Percentiles rank a stretch among this genome's conserved stretches.
Evolutionary conservation across 768 basidiomycete species (phyloP).

Genomic region (Lactifluus piperatus): DNA sequence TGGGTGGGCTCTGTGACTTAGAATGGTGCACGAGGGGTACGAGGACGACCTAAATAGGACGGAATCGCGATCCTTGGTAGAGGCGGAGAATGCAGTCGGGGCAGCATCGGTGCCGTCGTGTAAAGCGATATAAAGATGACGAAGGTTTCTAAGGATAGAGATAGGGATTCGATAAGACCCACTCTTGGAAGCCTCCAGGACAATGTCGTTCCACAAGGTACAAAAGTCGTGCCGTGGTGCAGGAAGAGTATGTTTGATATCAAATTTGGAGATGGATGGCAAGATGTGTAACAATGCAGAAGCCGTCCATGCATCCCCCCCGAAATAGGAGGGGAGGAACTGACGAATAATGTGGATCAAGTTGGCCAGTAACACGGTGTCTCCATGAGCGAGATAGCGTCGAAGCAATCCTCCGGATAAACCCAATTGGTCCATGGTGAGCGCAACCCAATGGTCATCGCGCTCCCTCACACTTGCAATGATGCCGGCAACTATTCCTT

Average conservation of each 20-base stretch:
- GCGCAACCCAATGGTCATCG: background rate
- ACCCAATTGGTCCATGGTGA: background rate
- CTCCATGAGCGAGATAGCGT: background rate
- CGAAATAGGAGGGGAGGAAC: background rate
- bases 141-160: background rate
- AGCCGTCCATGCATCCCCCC: background rate
- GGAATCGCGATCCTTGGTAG: background rate
- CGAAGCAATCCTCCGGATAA: background rate
- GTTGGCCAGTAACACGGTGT: background rate
- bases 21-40: background rate
- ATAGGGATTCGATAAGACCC: background rate
- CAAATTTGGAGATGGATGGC: background rate
- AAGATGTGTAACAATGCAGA: background rate
- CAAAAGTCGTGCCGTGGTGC: background rate
- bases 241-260: background rate
- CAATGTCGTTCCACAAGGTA: background rate
- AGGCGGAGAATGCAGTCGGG: background rate
- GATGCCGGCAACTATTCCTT: background rate
- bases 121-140: background rate
- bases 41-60: background rate
- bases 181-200: background rate
- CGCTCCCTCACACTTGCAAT: background rate
- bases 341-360: background rate
- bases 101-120: background rate
- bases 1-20: background rate